These are phyloP conservation scores for Neurospora crassa DNA, from an alignment of 2,329 filamentous ascomycete species.

Conservation along the genomic window DNA sequence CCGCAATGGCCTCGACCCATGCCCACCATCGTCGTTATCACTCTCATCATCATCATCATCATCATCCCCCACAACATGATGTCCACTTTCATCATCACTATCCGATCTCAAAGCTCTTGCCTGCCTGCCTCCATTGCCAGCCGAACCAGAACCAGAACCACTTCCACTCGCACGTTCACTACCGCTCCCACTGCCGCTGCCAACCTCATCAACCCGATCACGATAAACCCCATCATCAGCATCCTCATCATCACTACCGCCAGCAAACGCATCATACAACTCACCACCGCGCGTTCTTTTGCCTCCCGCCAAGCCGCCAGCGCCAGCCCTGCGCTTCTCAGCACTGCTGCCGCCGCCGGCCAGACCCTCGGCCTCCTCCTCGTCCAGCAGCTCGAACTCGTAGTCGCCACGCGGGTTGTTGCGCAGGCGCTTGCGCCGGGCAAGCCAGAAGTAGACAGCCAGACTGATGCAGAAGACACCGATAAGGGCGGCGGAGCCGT, in stretches of 20 bases:
- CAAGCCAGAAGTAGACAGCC: constrained; percentile 71
- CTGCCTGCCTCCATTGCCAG: constrained; percentile 12
- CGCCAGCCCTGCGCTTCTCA: constrained; percentile 32
- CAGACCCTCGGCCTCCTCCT: constrained; percentile 59
- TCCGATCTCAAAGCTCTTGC: constrained; percentile 23
- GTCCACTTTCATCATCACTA: constrained; percentile 27
- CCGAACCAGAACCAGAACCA: constrained; percentile 5
- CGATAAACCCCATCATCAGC: constrained; percentile 33
- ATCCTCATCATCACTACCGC: constrained; percentile 71
- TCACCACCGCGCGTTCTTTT: constrained; percentile 63
- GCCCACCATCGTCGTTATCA: constrained; percentile 25
- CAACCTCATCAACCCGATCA: constrained; percentile 18
- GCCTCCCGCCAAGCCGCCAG: constrained; percentile 30
- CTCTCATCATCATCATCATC: constrained; percentile 28
- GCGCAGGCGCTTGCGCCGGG: constrained; percentile 65
- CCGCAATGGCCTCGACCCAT: constrained; percentile 14
- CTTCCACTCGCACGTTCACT: constrained; percentile 4
- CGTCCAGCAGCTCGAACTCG: constrained; percentile 87
- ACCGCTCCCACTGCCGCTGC: not conserved
- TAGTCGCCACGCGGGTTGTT: constrained; percentile 74
- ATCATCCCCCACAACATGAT: constrained; percentile 43
- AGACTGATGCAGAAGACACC: constrained; percentile 72
- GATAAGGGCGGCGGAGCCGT: constrained; percentile 75
- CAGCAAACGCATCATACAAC: constrained; percentile 95
- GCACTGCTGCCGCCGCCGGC: constrained; percentile 19